These are phyloP conservation scores for Ramicandelaber brevisporus DNA, from an alignment of 192 early-diverging fungal genomes.

Conservation along the genomic window DNA sequence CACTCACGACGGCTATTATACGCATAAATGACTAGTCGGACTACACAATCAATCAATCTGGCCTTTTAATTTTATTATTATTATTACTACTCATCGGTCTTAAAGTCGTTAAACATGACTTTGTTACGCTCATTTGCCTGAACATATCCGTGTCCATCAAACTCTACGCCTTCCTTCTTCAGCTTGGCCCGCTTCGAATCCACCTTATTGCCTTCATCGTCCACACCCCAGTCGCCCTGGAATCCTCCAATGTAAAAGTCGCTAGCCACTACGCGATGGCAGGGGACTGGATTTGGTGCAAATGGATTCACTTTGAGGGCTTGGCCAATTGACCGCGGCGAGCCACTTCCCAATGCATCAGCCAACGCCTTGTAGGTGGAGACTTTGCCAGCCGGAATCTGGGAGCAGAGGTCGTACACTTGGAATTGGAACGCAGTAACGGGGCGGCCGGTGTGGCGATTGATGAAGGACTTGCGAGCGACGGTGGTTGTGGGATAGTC, in stretches of 20 bases:
- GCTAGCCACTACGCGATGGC: slow-evolving; percentile 36
- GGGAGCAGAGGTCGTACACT: slow-evolving; percentile 38
- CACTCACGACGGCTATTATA: no score
- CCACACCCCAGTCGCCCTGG: slow-evolving; percentile 28
- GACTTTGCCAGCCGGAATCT: slow-evolving; percentile 33
- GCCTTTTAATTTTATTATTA: no score
- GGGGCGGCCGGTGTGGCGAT: slow-evolving; percentile 22
- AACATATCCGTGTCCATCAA: slow-evolving; percentile 28
- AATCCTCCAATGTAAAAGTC: slow-evolving; percentile 44
- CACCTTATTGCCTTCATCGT: slow-evolving; percentile 28
- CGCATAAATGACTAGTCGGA: no score
- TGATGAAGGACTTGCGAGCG: slow-evolving; percentile 19
- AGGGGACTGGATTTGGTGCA: slow-evolving; percentile 37
- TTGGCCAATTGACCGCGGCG: slow-evolving; percentile 39
- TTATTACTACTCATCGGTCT: no score
- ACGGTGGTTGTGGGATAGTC: slow-evolving; percentile 17
- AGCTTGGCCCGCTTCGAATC: slow-evolving; percentile 38
- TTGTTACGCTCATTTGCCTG: slow-evolving; percentile 8
- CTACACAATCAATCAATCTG: no score
- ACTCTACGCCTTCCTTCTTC: slow-evolving; percentile 27
- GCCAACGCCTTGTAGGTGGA: slow-evolving; percentile 41
- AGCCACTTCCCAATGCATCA: slow-evolving; percentile 24
- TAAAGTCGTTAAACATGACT: slow-evolving; percentile 24
- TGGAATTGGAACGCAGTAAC: slow-evolving; percentile 45
- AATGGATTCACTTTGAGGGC: slow-evolving; percentile 42